Evolutionary conservation across 2,329 filamentous ascomycete genomes (phyloP).

Genomic region (Aaosphaeria arxii): DNA sequence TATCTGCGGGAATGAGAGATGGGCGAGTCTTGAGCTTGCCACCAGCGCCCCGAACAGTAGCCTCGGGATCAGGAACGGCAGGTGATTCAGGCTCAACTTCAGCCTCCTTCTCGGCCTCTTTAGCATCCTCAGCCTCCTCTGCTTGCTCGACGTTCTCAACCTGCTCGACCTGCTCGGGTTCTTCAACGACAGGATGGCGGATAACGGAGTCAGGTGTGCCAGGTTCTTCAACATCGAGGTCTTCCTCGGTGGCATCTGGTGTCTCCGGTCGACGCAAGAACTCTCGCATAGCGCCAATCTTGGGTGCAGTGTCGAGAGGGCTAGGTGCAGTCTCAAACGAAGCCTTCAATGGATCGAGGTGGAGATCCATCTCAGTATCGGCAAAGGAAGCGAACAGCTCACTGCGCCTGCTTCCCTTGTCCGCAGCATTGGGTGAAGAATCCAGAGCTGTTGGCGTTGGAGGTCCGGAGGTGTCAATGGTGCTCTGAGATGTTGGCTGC

Average conservation of each 20-base stretch:
- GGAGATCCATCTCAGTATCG: slow-evolving; percentile 52
- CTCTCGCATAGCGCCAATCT: slow-evolving; percentile 37
- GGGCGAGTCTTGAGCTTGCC: slow-evolving; percentile 85
- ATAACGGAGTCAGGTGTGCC: slow-evolving; percentile 89
- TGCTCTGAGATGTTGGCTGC: slow-evolving; percentile 32
- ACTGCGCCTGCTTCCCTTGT: slow-evolving; percentile 30
- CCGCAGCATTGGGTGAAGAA: slow-evolving; percentile 24
- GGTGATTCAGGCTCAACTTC: not conserved
- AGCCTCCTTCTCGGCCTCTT: too few species aligned
- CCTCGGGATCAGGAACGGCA: slow-evolving; percentile 71
- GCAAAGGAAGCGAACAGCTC: slow-evolving; percentile 50
- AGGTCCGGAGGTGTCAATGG: slow-evolving; percentile 41
- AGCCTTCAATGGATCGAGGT: slow-evolving; percentile 55
- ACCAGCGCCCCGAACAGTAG: slow-evolving; percentile 85
- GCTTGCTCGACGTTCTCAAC: too few species aligned
- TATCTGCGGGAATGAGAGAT: slow-evolving; percentile 82
- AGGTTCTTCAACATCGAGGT: slow-evolving; percentile 57
- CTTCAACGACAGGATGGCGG: slow-evolving; percentile 61
- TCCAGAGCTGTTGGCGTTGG: slow-evolving; percentile 43
- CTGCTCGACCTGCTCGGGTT: slow-evolving; percentile 36
- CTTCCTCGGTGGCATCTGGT: slow-evolving; percentile 41
- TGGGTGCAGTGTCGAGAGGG: slow-evolving; percentile 32
- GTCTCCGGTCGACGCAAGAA: slow-evolving; percentile 51
- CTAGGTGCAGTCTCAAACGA: slow-evolving; percentile 27
- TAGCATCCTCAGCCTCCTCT: not conserved